A percentile compares a stretch with the other conserved stretches of the same genome.
Conservation (phyloP, 164 flowering plant species). For the Piper longum region DNA sequence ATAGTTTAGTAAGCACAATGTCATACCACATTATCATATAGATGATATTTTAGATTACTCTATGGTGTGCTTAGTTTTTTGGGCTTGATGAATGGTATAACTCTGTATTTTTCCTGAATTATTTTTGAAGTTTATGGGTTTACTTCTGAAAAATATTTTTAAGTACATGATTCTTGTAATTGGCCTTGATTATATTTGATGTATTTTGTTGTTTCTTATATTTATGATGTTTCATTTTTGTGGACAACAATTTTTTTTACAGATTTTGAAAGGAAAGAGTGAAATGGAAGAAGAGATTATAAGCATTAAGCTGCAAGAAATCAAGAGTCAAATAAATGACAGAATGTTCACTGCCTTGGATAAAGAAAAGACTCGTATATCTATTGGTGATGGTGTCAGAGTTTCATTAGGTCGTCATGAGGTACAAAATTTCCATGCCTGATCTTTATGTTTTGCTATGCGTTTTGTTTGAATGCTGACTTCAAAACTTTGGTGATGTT, state of each 20-base stretch:
- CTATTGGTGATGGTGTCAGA: constrained; percentile 45
- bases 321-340: constrained; percentile 41
- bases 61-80: no score
- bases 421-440: constrained; percentile 22
- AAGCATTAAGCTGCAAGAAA: constrained; percentile 23
- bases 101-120: no score
- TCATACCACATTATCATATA: no score
- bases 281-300: constrained; percentile 39
- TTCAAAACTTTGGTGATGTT: neutral
- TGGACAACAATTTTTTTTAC: constrained; percentile 4
- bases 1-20: no score
- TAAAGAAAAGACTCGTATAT: constrained; percentile 35
- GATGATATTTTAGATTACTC: no score
- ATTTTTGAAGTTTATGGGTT: no score
- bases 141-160: no score
- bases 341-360: constrained; percentile 58
- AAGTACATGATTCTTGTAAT: no score
- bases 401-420: constrained; percentile 63
- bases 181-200: no score
- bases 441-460: neutral
- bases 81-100: no score
- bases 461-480: neutral
- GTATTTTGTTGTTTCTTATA: no score
- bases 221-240: neutral
- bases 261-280: constrained; percentile 57